Evolutionary conservation across 2,329 filamentous ascomycete genomes (phyloP), one percentile per base, ranked within the genome.

Genomic region (Arachnomyces sp.): DNA sequence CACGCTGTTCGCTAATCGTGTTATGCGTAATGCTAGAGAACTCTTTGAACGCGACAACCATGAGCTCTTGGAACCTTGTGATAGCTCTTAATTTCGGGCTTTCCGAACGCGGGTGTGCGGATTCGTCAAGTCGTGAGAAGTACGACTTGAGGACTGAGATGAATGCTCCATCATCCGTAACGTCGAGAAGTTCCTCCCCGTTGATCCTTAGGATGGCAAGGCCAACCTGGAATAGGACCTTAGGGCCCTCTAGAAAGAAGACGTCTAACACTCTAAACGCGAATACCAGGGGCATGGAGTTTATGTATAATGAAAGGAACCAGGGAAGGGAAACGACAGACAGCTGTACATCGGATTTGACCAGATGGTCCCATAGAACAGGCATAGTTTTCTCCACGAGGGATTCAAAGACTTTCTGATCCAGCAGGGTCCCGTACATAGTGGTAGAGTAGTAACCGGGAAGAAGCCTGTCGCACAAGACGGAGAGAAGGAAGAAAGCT

Each of bases 341-440:
- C 14, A 98, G 77, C 62, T 98, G 93, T 15, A 98, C 88, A 56
- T 98, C 92, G 43, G 84, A 92, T 66, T 92, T 94, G 49, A 89
- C 84, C n/a, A 98, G 77, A 56, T 98, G 92, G 15, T 96, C 90
- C 89, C 92, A 98, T 12, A 98, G 75, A 43, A 98, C 83, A 1
- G 92, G 92, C 89, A 98, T 96, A 1, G 92, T 98, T 67, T 87
- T 92, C 63, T 98, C 92, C n/a, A 98, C 92, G 3, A 98, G 72
- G 2, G 85, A 93, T 65, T 98, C 92, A 54, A 98, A 98, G 11
- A 98, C 92, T 51, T 92, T 87, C 56, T 98, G 92, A 57, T 98
- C 92, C 30, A 98, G 75, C 4, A 98, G 72, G 1, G 92, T 98
- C 51, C 92, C 92, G 64, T 98, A 98, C 92, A 98, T 98, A 49